phyloP scores from a whole-genome alignment of 2,329 filamentous ascomycete genomes.

The Ophiognomonia clavigignenti-juglandacearum region DNA sequence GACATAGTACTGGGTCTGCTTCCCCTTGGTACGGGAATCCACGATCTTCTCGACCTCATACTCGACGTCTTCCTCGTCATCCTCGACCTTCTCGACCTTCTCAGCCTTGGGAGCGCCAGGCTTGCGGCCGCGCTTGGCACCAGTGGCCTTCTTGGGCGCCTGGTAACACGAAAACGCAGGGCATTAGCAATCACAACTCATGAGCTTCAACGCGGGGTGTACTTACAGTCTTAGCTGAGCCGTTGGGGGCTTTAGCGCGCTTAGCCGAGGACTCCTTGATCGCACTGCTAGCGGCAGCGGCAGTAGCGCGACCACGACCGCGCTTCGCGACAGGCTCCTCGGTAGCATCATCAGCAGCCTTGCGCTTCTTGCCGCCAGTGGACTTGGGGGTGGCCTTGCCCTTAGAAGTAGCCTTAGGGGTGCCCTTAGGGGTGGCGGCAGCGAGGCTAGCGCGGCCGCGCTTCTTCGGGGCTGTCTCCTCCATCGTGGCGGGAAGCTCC shows the following conservation, averaged over 20 bases:
- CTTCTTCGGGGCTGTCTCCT: constrained; percentile 17
- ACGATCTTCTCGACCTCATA: constrained; percentile 15
- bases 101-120: not conserved
- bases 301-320: constrained; percentile 14
- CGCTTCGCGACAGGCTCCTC: constrained; percentile 11
- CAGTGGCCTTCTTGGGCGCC: constrained; percentile 9
- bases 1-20: constrained; percentile 40
- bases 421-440: constrained; percentile 14
- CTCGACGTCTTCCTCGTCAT: not conserved
- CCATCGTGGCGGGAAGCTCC: constrained; percentile 1
- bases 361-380: constrained; percentile 12
- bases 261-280: constrained; percentile 13
- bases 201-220: not conserved
- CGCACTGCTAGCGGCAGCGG: constrained; percentile 11
- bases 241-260: constrained; percentile 8
- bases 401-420: constrained; percentile 13
- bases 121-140: constrained; percentile 11
- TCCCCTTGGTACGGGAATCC: constrained; percentile 39
- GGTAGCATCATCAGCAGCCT: not conserved
- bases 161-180: not conserved
- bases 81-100: not conserved
- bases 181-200: not conserved
- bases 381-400: not conserved
- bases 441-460: constrained; percentile 18
- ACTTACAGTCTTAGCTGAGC: constrained; percentile 12